These are phyloP conservation scores for Diaporthe velutina DNA, from an alignment of 2,329 filamentous ascomycete genomes.

Conservation along the genomic window DNA sequence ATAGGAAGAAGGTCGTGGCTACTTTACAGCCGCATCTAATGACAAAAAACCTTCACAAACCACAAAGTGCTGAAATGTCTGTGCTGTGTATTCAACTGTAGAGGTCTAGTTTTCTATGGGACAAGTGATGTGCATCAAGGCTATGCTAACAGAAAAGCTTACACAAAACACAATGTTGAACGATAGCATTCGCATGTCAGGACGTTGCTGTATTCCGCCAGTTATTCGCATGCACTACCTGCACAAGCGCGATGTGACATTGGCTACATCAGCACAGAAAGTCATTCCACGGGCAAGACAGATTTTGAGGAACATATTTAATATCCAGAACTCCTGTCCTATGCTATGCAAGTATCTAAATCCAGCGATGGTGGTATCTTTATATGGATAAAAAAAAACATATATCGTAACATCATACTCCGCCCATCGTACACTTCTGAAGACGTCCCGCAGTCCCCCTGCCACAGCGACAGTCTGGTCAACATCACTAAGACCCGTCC, in stretches of 20 bases:
- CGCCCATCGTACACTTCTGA: no score
- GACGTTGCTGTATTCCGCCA: no score
- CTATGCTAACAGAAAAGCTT: no score
- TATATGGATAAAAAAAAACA: neutral
- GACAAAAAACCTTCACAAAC: neutral
- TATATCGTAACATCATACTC: neutral
- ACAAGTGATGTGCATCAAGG: neutral
- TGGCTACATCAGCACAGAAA: neutral
- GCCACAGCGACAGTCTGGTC: neutral
- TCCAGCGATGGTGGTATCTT: conserved; percentile 32
- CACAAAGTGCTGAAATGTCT: neutral
- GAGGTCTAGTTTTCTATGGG: no score
- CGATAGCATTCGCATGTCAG: no score
- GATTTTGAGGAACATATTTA: neutral
- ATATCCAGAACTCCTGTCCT: neutral
- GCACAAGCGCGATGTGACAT: no score
- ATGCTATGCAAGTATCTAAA: conserved; percentile 23
- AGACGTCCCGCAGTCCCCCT: neutral
- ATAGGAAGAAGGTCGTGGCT: neutral
- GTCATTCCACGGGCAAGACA: neutral
- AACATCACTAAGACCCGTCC: neutral
- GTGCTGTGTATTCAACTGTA: no score
- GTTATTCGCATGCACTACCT: no score
- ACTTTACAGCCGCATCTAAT: neutral
- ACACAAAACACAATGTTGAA: neutral